Conservation (phyloP, 2,329 filamentous ascomycete species). For the Juglanconis sp. region DNA sequence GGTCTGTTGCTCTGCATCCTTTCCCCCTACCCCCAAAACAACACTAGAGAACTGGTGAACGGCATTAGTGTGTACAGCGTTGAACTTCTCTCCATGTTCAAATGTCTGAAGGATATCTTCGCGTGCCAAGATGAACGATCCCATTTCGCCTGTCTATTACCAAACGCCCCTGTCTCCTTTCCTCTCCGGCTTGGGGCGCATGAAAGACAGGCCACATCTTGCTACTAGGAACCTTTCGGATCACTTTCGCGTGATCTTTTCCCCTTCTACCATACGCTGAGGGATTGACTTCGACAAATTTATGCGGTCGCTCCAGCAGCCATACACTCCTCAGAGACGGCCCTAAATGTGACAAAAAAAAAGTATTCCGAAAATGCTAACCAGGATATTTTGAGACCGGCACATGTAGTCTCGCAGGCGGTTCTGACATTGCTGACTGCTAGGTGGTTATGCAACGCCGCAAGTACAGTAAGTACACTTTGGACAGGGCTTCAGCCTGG, state of each 20-base stretch:
- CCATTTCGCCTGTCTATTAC: slow-evolving; percentile 50
- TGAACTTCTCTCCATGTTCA: slow-evolving; percentile 47
- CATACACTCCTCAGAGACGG: background rate
- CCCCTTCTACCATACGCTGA: background rate
- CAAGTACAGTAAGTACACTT: background rate
- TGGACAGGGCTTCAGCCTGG: too few species aligned
- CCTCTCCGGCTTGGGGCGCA: slow-evolving; percentile 44
- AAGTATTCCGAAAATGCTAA: background rate
- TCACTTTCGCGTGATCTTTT: too few species aligned
- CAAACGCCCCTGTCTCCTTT: slow-evolving; percentile 48
- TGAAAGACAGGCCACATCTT: slow-evolving; percentile 51
- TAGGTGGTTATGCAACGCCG: background rate
- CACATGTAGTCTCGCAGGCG: background rate
- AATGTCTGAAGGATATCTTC: slow-evolving; percentile 54
- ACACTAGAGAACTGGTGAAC: background rate
- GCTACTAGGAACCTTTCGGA: too few species aligned
- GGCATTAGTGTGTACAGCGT: slow-evolving; percentile 62
- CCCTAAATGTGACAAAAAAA: background rate
- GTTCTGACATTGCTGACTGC: background rate
- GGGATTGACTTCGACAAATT: background rate
- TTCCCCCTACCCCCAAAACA: background rate
- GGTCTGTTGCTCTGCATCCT: background rate
- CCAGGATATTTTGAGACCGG: background rate
- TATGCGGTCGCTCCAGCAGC: background rate
- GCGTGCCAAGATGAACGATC: slow-evolving; percentile 48